A percentile compares a stretch with the other conserved stretches of the same genome.
Evolutionary conservation across 305 asterid species (phyloP).

Genomic region (Solanum hybrid): DNA sequence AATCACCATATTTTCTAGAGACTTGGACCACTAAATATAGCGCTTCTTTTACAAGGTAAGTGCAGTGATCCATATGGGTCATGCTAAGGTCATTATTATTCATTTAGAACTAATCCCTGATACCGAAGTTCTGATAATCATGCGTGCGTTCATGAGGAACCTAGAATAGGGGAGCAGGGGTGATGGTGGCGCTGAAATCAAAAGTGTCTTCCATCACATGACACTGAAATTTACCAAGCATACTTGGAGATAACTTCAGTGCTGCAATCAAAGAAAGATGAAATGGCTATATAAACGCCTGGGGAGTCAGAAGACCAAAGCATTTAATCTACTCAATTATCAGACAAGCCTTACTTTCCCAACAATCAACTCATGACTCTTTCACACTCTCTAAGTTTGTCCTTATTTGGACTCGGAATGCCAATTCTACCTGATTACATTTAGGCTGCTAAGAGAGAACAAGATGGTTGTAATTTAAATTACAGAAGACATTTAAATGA

Average conservation of each 20-base stretch:
- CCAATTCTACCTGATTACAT: neutral
- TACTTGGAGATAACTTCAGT: neutral
- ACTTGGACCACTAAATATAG: neutral
- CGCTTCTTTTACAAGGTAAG: neutral
- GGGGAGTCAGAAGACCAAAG: neutral
- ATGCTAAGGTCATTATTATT: neutral
- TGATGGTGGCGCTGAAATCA: neutral
- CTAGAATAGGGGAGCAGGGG: neutral
- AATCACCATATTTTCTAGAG: neutral
- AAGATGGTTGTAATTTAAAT: neutral
- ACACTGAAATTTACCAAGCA: neutral
- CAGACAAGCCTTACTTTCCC: neutral
- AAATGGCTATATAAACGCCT: neutral
- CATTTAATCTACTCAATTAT: neutral
- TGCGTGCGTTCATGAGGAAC: neutral
- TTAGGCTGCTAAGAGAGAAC: neutral
- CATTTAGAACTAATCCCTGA: neutral
- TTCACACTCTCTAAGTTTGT: neutral
- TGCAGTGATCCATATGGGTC: neutral
- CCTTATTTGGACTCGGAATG: neutral
- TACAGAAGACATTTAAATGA: neutral
- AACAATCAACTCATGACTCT: neutral
- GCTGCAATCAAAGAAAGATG: neutral
- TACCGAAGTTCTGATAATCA: neutral
- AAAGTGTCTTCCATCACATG: neutral